Base-by-base conservation (phyloP, 2,329 filamentous ascomycete genomes). In the Geosmithia morbida region DNA sequence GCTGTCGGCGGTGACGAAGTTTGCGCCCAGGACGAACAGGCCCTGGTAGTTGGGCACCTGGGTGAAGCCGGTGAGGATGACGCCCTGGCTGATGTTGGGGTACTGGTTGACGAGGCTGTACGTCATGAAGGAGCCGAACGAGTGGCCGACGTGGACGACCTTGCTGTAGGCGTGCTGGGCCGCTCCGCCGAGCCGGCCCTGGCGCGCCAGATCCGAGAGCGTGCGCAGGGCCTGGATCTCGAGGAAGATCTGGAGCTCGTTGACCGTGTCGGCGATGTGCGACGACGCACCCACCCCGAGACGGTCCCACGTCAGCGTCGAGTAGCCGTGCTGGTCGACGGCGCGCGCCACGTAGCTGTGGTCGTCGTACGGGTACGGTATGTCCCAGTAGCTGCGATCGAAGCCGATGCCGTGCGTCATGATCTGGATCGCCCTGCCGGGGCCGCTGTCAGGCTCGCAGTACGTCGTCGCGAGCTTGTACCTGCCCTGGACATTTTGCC, bases 141-240 rank as follows among this genome's bases (percentile, higher is more conserved):
- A 79, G 63, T 84, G 79, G 13, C 79, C 80, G 16, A 80, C 66
- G 56, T 83, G 79, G 8, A 79, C 64, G 20, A 77, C 62, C 54
- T 72, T 69, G 1, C 17, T 18, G 43, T 55, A 49, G 53, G 62
- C 67, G 18, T 51, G 52, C 44, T 58, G 52, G 26, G 56, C 56
- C n/a, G 74, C 58, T 18, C 63, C 60, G 20, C 17, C 19, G 16
- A 82, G 61, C 0, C 56, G 54, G 44, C 72, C 70, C 1, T 58
- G 54, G 29, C 72, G 71, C 2, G 78, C 63, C 51, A 63, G 60
- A 11, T 57, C 57, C 0, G 78, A 82, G 3, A 84, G 61, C 2
- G 66, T 63, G 33, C 66, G 64, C 20, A 83, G 68, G 10, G 75
- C 76, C 22, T 71, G 70, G n/a, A 81, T 61, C 57, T 83, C 77